These are phyloP conservation scores for Cystoderma amianthinum DNA, from an alignment of 768 basidiomycete genomes.

Conservation along the genomic window DNA sequence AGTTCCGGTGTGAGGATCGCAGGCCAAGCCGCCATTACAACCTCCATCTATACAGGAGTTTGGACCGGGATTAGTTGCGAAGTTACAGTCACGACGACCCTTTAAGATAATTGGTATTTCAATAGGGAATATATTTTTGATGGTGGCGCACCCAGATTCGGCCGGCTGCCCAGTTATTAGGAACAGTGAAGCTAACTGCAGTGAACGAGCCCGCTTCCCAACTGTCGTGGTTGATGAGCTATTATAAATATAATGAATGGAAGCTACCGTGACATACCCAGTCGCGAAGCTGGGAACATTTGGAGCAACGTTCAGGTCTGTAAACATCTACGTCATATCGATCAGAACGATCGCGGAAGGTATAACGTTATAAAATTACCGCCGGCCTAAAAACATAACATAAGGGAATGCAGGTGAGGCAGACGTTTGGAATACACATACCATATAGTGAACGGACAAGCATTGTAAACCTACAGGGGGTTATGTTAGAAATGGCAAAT, in stretches of 20 bases:
- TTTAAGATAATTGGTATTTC: slow-evolving; percentile 14
- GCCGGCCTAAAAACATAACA: neutral
- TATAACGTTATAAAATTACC: neutral
- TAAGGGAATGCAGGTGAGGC: neutral
- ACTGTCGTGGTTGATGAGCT: slow-evolving; percentile 5
- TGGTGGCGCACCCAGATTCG: slow-evolving; percentile 27
- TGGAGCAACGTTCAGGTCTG: slow-evolving; percentile 37
- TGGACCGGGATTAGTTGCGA: slow-evolving; percentile 38
- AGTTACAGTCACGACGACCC: slow-evolving; percentile 58
- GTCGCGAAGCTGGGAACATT: slow-evolving; percentile 25
- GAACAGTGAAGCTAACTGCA: slow-evolving; percentile 33
- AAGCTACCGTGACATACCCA: slow-evolving; percentile 26
- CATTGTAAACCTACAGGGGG: slow-evolving; percentile 39
- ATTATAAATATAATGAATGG: neutral
- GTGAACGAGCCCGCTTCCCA: slow-evolving; percentile 23
- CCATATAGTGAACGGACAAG: slow-evolving; percentile 67
- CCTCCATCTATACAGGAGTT: slow-evolving; percentile 55
- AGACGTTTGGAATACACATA: slow-evolving; percentile 14
- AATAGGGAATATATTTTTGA: neutral
- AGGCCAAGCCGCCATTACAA: slow-evolving; percentile 58
- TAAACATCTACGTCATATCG: slow-evolving; percentile 32
- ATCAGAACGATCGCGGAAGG: neutral
- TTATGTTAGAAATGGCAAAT: neutral
- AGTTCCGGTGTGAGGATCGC: slow-evolving; percentile 43
- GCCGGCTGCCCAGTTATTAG: slow-evolving; percentile 49